Evolutionary conservation across 1,284 basidiomycete genomes (phyloP).

Genomic region (Cryptococcus maquisensis): DNA sequence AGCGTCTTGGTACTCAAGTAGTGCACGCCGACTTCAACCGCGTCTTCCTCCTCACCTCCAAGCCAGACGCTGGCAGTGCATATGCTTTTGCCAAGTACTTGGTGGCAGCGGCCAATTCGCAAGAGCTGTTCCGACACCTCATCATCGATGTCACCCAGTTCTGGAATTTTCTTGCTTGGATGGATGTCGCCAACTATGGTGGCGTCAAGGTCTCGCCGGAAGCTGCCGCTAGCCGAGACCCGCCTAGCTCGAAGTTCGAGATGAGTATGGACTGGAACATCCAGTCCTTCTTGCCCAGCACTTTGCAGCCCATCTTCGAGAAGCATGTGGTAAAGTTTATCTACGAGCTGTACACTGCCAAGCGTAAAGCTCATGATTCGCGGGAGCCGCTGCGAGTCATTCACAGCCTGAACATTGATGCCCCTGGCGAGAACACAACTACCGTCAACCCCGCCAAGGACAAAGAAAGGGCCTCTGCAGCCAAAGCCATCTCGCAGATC

Average conservation of each 20-base stretch:
- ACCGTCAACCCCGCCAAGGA: conserved; percentile 64
- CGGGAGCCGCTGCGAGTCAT: conserved; percentile 72
- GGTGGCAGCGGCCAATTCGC: conserved; percentile 83
- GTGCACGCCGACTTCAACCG: conserved; percentile 93
- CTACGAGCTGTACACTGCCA: conserved; percentile 72
- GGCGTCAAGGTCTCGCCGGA: conserved; percentile 76
- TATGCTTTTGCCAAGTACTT: conserved; percentile 95
- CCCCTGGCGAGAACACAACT: conserved; percentile 26
- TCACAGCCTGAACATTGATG: conserved; percentile 56
- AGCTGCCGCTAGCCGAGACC: conserved; percentile 28
- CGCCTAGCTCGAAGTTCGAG: conserved; percentile 32
- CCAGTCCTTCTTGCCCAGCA: conserved; percentile 78
- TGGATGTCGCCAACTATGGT: conserved; percentile 92
- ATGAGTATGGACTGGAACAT: conserved; percentile 97
- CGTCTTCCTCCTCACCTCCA: conserved; percentile 86
- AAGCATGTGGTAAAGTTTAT: conserved; percentile 76
- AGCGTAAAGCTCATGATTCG: conserved; percentile 57
- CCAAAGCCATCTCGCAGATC: conserved; percentile 71
- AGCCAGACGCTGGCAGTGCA: conserved; percentile 87
- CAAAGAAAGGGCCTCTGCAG: conserved; percentile 64
- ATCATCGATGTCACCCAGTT: conserved; percentile 81
- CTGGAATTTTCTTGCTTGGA: conserved; percentile 93
- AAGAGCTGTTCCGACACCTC: conserved; percentile 93
- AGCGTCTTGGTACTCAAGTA: conserved; percentile 86
- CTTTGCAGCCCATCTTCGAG: conserved; percentile 75